Base-by-base conservation (phyloP, 208 protist species). In the Crithidia bombi region DNA sequence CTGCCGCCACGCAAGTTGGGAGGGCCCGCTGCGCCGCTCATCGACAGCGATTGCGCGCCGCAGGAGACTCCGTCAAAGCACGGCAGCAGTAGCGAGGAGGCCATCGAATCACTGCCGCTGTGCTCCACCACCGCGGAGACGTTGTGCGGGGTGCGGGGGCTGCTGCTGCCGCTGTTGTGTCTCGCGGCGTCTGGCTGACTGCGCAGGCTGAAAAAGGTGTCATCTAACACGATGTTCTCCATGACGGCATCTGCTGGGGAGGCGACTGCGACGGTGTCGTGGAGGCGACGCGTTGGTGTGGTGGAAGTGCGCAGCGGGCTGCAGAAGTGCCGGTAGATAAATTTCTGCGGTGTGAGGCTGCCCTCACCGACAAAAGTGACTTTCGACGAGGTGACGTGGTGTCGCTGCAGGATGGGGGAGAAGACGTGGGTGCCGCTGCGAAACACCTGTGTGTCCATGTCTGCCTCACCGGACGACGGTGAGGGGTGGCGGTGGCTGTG, bases 371-470 rank as follows among this genome's bases (percentile, higher is more conserved):
- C 41, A 17, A 47, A 50, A 28, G 36, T 41, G 39, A 63, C 23
- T 23, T 26, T 23, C 21, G 36, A 33, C 15, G 36, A 12, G 15
- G 41, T 25, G 25, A 50, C 50, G 57, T 50, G 36, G 57, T 50
- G 57, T 4, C 41, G 57, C 57, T 63, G 57, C 46, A 35, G 30
- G 11, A 63, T 44, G 21, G 69, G 61, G 0, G 52, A 54, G 32
- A 28, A 15, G 33, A 67, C 23, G 14, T 54, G 63, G 32, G 52
- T 28, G 3, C 38, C 41, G n/a, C 50, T 38, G 44, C 58, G 30
- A 36, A 75, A 68, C 5, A 68, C 43, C 43, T 67, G 69, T 11
- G 69, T 75, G 32, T 25, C 59, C 69, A 68, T 62, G 32, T 68
- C 69, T 9, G 11, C 21, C 17, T 47, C 39, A 17, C 39, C 36